Base-by-base conservation (phyloP, 495 filamentous ascomycete species). In the Penicillium atrosanguineum region DNA sequence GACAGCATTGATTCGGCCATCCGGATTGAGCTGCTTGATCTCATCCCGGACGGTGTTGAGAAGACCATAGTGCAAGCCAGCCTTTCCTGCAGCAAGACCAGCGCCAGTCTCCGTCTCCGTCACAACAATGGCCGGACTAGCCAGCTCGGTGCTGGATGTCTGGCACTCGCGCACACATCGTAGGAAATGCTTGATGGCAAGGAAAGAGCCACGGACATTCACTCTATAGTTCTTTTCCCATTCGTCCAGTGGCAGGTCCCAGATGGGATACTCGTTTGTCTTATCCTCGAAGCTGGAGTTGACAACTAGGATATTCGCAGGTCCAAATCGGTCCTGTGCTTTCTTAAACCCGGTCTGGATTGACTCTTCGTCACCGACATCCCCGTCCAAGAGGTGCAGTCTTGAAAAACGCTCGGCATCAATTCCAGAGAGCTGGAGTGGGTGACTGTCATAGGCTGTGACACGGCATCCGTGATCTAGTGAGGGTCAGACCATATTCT, bases 181-280 rank as follows among this genome's bases (percentile, higher is more conserved):
- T 8, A 84, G 68, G 66, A 83, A 83, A 49, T 81, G 74, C 52
- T 84, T 84, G 57, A 83, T 79, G 21, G 78, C 78, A 0, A 84
- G 68, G 57, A 82, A 83, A 6, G 79, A 80, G 7, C 78, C 79
- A 16, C 76, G 76, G 14, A 76, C 64, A 50, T 82, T 82, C 29
- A 63, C 66, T 12, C 63, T 65, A 59, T 82, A 80, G 0, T 71
- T 75, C 58, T 74, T 71, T 40, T 83, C 78, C 80, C 79, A 83
- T 1, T 72, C 61, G 5, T 76, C 72, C 12, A 78, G 46, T 1
- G 77, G 71, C 29, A 82, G 64, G n/a, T 80, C 69, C 80, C 80
- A 84, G 45, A 84, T 79, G 3, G 69, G 74, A 42, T 73, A 73
- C 12, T 69, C 53, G 44, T 62, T 57, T 20, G 58, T 64, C 55